Base-by-base conservation (phyloP, 768 basidiomycete species). In the Rhodosporidiobolus odoratus region DNA sequence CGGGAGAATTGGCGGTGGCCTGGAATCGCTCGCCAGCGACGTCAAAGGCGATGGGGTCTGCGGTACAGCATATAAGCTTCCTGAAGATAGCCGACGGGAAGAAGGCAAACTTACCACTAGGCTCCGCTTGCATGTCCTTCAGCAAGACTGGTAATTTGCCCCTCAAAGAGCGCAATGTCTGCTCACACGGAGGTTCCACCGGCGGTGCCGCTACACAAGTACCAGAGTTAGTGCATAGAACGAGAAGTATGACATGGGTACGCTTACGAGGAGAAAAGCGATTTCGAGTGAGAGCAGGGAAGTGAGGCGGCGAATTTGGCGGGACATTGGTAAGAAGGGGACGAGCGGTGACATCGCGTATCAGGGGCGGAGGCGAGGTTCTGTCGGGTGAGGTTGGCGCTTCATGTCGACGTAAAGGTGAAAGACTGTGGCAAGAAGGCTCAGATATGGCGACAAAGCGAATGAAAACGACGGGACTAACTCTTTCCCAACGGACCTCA, bases 11-110 rank as follows among this genome's bases (percentile, higher is more conserved):
- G 27, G 59, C 61, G 25, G 64, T 56, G 3, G 37, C 35, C 27
- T 65, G 58, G 43, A 71, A 71, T 16, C 69, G 69, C 6, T 57
- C 13, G 56, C 56, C 53, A 38, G 69, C 69, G 47, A 66, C 19
- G 35, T 71, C 60, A 54, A 71, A 71, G 7, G 34, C 32, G 48
- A 25, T 37, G 25, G 47, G 64, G 23, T 71, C 69, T 70, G 58
- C 35, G 21, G 1, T 8, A 32, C 16, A 17, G 27, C 16, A 37
- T 43, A 27, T 58, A 8, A 48, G 37, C 17, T 21, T 12, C 23
- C 13, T 17, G 32, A n/a, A 17, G 23, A 9, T 4, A 13, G 6
- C 23, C 23, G 19, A 40, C 25, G 57, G 15, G 37, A n/a, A 54
- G 15, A 25, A 32, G 5, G 4, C 57, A 23, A 12, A 48, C 48